These are phyloP conservation scores for Mrakia gelida DNA, from an alignment of 768 basidiomycete genomes.

Conservation along the genomic window DNA sequence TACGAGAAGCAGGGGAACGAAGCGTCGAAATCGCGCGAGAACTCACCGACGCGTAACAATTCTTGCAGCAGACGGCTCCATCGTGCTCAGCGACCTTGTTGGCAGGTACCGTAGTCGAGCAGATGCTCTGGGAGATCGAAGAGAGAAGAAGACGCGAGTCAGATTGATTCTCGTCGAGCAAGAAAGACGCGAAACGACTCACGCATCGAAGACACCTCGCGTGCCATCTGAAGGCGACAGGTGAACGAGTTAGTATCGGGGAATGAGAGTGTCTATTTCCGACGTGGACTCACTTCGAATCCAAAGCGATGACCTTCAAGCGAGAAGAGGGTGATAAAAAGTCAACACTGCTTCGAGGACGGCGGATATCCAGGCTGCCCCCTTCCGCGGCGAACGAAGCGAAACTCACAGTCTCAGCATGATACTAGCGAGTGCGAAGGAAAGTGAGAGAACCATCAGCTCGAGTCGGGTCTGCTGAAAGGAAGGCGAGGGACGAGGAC, in stretches of 20 bases:
- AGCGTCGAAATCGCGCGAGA: background rate
- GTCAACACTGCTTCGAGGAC: background rate
- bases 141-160: conserved; percentile 24
- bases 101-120: conserved; percentile 40
- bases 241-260: conserved; percentile 14
- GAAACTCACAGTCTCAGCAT: background rate
- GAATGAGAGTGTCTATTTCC: conserved; percentile 34
- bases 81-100: conserved; percentile 41
- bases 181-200: conserved; percentile 35
- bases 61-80: conserved; percentile 38
- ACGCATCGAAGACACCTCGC: conserved; percentile 33
- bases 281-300: background rate
- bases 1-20: background rate
- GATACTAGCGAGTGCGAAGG: background rate
- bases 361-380: background rate
- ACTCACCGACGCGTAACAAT: conserved; percentile 42
- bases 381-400: background rate
- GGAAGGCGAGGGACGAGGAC: conserved; percentile 38
- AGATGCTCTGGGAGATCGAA: background rate
- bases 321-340: background rate
- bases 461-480: conserved; percentile 32
- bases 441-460: background rate
- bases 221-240: conserved; percentile 14
- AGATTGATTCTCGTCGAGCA: conserved; percentile 39
- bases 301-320: conserved; percentile 16